A percentile compares a stretch with the other conserved stretches of the same genome.
These are phyloP conservation scores for Nelumbo lutea DNA, from an alignment of 164 flowering plant genomes.

Conservation along the genomic window DNA sequence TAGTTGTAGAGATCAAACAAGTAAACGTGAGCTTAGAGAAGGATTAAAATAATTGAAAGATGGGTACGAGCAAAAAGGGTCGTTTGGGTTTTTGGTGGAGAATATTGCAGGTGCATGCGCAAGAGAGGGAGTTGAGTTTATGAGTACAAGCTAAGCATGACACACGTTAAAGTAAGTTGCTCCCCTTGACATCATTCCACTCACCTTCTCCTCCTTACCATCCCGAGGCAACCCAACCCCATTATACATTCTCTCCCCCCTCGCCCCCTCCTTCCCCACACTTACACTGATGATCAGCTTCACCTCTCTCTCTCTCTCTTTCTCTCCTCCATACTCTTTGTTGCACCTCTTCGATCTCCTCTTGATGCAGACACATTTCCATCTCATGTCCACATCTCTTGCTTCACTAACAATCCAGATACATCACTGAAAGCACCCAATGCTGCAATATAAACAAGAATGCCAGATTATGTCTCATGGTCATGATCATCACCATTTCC, in stretches of 20 bases:
- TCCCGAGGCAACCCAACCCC: conserved; percentile 54
- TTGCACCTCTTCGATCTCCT: too few species aligned
- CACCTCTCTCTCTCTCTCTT: conserved; percentile 7
- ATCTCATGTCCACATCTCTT: too few species aligned
- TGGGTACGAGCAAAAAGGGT: conserved; percentile 27
- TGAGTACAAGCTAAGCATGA: conserved; percentile 81
- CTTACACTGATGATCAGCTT: conserved; percentile 9
- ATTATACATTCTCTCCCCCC: conserved; percentile 24
- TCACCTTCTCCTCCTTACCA: conserved; percentile 63
- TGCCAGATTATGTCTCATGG: too few species aligned
- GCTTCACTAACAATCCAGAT: too few species aligned
- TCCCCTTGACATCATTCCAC: conserved; percentile 69
- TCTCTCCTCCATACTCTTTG: neutral
- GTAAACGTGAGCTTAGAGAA: conserved; percentile 14
- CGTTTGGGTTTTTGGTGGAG: conserved; percentile 33
- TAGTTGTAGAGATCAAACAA: neutral
- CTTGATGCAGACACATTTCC: too few species aligned
- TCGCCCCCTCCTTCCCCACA: conserved; percentile 3
- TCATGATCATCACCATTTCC: too few species aligned
- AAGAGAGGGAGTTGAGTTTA: conserved; percentile 26
- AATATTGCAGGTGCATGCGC: conserved; percentile 52
- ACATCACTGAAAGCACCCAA: too few species aligned
- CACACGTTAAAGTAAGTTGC: conserved; percentile 52
- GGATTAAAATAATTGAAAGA: conserved; percentile 17
- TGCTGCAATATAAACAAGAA: too few species aligned